Base-by-base conservation (phyloP, 2,329 filamentous ascomycete species). In the Zymoseptoria crescenta region DNA sequence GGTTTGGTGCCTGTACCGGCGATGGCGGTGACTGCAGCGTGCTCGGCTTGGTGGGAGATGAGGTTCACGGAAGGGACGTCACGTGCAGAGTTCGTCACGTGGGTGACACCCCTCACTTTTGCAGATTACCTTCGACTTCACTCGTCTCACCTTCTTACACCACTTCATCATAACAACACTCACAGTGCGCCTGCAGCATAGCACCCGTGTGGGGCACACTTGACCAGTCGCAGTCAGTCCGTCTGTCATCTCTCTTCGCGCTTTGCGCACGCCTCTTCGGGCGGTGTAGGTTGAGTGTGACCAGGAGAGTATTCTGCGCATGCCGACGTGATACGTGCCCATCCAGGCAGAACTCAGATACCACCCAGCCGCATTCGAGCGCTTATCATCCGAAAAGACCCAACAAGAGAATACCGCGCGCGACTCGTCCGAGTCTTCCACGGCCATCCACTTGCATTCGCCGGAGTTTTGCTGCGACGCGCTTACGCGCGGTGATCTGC, bases 111-210 rank as follows among this genome's bases (percentile, higher is more conserved):
- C 35, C 35, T 45, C 35, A 45, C 35, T 16, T n/a, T 45, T 45
- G 7, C 24, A 45, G 16, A 45, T 45, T 45, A 45, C 35, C 35
- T n/a, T 16, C 35, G n/a, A 13, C 35, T 45, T 45, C 59, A 35
- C 49, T 52, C 49, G 48, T n/a, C 55, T 50, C 50, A 56, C 52
- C 49, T 55, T 51, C 16, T 54, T 30, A 54, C 52, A 45, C 30
- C 2, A 45, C 35, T 24, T 24, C 35, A 45, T 45, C 35, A 50
- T 35, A 48, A 29, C 30, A 56, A 51, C 52, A 54, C 52, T 54
- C 35, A 45, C 35, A 45, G 35, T 45, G 35, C 35, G 35, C 35
- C 35, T 45, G 35, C 35, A 45, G 35, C 35, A 45, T 13, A 5
- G 35, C 35, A 16, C 10, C 35, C 35, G 35, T 16, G 16, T 45